phyloP scores from a whole-genome alignment of 1,139 yeast species.

The Blastobotrys elegans region DNA sequence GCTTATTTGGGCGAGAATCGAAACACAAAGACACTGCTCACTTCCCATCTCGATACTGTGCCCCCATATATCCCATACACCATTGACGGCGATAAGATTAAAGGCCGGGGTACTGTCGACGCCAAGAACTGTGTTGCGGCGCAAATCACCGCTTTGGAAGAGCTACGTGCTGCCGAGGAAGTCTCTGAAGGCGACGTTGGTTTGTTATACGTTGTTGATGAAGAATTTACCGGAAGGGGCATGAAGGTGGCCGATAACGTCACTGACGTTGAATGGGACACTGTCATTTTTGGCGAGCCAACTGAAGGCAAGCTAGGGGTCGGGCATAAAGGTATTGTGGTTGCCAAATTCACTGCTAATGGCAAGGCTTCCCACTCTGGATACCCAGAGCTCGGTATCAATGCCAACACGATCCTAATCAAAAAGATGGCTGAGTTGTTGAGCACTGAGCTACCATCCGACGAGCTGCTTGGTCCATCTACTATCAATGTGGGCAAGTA shows the following conservation, averaged over 20 bases:
- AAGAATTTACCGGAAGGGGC: conserved; percentile 61
- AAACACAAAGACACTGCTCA: conserved; percentile 48
- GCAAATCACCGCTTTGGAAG: conserved; percentile 50
- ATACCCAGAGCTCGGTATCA: conserved; percentile 63
- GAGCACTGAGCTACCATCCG: conserved; percentile 41
- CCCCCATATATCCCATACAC: conserved; percentile 59
- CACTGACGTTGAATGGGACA: conserved; percentile 49
- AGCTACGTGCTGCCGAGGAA: conserved; percentile 38
- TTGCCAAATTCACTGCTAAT: conserved; percentile 40
- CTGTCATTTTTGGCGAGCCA: conserved; percentile 70
- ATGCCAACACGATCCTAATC: conserved; percentile 55
- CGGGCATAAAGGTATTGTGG: conserved; percentile 60
- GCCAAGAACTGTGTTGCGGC: conserved; percentile 68
- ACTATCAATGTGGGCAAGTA: conserved; percentile 58
- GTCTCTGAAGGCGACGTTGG: conserved; percentile 52
- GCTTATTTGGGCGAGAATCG: conserved; percentile 48
- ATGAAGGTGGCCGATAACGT: conserved; percentile 44
- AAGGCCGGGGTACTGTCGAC: conserved; percentile 64
- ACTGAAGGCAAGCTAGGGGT: conserved; percentile 64
- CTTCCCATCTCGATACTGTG: conserved; percentile 69
- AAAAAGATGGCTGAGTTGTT: conserved; percentile 45
- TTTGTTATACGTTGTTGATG: conserved; percentile 62
- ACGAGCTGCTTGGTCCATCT: conserved; percentile 54
- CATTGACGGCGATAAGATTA: conserved; percentile 43
- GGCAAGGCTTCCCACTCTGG: conserved; percentile 69